Base-by-base conservation (phyloP, 1,284 basidiomycete species). In the Cronartium ribicola region DNA sequence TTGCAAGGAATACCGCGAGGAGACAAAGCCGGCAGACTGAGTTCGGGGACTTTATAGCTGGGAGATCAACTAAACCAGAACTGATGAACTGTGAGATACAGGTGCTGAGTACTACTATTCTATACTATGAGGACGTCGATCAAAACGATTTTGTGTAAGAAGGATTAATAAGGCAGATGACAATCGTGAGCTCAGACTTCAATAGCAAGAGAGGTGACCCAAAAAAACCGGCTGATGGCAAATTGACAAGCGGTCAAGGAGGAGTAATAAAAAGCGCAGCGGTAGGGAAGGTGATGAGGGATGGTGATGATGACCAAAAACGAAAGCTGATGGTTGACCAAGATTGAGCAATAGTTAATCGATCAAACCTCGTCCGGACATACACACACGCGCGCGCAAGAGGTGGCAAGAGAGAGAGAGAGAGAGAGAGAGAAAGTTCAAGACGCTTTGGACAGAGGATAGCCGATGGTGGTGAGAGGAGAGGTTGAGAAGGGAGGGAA, bases 381-480 rank as follows among this genome's bases (percentile, higher is more conserved):
- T 14, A 14, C 60, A 61, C 36, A 36, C n/a, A n/a, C 13, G 20
- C 46, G n/a, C 41, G 20, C 22, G 39, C 39, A 40, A 40, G 43
- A 37, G 7, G 41, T 36, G 36, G 22, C 57, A 22, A 48, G 55
- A 36, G 46, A 11, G 29, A 57, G n/a, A 43, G 11, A 48, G 55
- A 36, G 46, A 11, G 29, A 57, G n/a, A 43, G 11, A 40, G 48
- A 13, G 48, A 36, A 55, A 17, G 22, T 67, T 57, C 37, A 40
- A 59, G 66, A 67, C 17, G 51, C 29, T 67, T 41, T 37, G 43
- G 51, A 67, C 51, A 67, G 36, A 41, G 29, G 51, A 46, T 57
- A 59, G 63, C 44, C 37, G 63, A 65, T 46, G 29, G 29, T 29
- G 37, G 63, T 29, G 57, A 17, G 29, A 60, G n/a, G 11, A 60